phyloP scores from a whole-genome alignment of 2,329 filamentous ascomycete species.

The Periconia sp. region DNA sequence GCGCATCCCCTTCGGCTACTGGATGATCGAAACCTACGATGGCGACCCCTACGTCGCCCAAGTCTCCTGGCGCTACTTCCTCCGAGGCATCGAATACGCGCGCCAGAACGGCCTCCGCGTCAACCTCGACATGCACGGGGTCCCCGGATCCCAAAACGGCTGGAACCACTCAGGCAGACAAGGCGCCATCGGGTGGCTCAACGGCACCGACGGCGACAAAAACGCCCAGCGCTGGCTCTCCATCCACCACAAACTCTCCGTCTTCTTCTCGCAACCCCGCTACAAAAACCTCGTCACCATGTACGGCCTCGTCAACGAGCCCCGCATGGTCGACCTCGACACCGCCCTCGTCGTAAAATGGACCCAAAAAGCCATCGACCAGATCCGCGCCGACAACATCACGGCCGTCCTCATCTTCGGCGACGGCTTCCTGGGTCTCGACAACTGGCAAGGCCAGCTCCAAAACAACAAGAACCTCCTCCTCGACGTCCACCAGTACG shows the following conservation, averaged over 20 bases:
- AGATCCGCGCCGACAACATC: slow-evolving; percentile 77
- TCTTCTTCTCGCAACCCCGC: slow-evolving; percentile 90
- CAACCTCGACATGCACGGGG: slow-evolving; percentile 89
- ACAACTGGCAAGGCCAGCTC: slow-evolving; percentile 86
- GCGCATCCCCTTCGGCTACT: slow-evolving; percentile 94
- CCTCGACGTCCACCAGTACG: slow-evolving; percentile 97
- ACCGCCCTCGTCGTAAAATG: slow-evolving; percentile 71
- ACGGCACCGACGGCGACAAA: slow-evolving; percentile 77
- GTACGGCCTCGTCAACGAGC: slow-evolving; percentile 95
- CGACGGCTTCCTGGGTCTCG: slow-evolving; percentile 90
- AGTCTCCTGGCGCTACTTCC: slow-evolving; percentile 88
- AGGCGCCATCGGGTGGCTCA: slow-evolving; percentile 82
- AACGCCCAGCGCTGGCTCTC: slow-evolving; percentile 84
- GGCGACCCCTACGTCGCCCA: slow-evolving; percentile 85
- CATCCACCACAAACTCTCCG: slow-evolving; percentile 80
- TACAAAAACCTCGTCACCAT: slow-evolving; percentile 91
- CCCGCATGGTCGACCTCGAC: slow-evolving; percentile 73
- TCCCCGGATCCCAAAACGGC: slow-evolving; percentile 92
- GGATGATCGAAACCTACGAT: slow-evolving; percentile 84
- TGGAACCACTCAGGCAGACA: slow-evolving; percentile 94
- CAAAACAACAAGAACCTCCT: slow-evolving; percentile 71
- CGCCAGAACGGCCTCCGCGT: slow-evolving; percentile 89
- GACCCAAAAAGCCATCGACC: slow-evolving; percentile 72
- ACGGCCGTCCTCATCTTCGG: slow-evolving; percentile 77
- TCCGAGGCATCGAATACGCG: slow-evolving; percentile 90